A percentile compares a stretch with the other conserved stretches of the same genome.
Evolutionary conservation across 163 green algal genomes (phyloP).

Genomic region (Trebouxia gelatinosa): DNA sequence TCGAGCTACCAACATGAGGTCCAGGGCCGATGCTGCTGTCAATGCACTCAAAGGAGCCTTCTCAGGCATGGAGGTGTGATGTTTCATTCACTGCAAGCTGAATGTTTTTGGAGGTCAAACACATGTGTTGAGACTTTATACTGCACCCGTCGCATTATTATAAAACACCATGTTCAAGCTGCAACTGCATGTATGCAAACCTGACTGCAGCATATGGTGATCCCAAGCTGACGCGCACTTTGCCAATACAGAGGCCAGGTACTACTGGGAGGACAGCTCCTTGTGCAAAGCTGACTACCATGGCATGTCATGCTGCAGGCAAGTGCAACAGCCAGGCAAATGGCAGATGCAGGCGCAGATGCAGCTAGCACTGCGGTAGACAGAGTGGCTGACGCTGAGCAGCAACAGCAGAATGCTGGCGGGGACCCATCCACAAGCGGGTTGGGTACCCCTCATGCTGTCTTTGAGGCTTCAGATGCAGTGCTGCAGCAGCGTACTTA

Average conservation of each 20-base stretch:
- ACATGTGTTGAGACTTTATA: too few species aligned
- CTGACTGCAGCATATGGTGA: too few species aligned
- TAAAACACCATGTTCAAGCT: too few species aligned
- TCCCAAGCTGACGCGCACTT: too few species aligned
- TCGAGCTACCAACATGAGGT: constrained; percentile 56
- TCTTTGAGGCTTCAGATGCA: constrained; percentile 37
- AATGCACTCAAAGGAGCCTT: constrained; percentile 24
- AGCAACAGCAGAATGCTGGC: constrained; percentile 41
- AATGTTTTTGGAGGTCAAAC: too few species aligned
- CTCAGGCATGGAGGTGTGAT: background rate
- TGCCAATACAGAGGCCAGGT: too few species aligned
- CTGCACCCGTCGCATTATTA: too few species aligned
- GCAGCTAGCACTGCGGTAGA: constrained; percentile 67
- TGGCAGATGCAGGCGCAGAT: constrained; percentile 49
- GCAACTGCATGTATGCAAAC: too few species aligned
- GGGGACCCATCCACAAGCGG: constrained; percentile 15
- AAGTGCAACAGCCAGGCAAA: constrained; percentile 30
- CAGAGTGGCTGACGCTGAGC: constrained; percentile 62
- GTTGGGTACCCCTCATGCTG: constrained; percentile 28
- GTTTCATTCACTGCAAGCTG: too few species aligned
- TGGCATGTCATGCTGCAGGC: too few species aligned
- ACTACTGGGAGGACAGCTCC: too few species aligned
- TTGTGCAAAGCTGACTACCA: too few species aligned
- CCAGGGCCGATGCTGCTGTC: constrained; percentile 57
- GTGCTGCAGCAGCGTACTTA: constrained; percentile 73